Evolutionary conservation across 192 early-diverging fungal species (phyloP), one percentile per base, ranked within the genome.

Genomic region (Coemansia brasiliensis): DNA sequence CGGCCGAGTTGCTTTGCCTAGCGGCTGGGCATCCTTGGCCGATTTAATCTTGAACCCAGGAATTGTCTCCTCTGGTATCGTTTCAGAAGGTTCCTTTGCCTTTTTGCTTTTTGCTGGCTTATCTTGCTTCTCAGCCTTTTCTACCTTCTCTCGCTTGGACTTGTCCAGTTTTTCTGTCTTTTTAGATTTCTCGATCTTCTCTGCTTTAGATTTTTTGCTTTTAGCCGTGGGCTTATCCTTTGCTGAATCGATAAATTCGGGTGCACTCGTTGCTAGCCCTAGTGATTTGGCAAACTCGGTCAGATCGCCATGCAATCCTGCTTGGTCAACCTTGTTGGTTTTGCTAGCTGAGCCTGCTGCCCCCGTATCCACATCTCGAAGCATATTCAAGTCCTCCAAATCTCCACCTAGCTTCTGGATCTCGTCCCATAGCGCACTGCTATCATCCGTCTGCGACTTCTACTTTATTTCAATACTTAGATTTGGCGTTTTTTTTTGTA

Each of bases 391-490:
- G 46, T 89, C 87, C 13, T 65, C 69, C 57, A 67, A 63, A 43
- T 69, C 66, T 15, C 87, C 87, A 40, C 87, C 87, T n/a, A 89
- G 66, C 52, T 75, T 79, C 52, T 83, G 72, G 56, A 89, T 89
- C 75, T 89, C 85, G 18, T 66, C 67, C 62, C 85, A 74, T 45
- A 89, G 74, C 25, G 1, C 65, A 15, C 39, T 50, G 9, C 45
- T 20, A 21, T 39, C 37, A 26, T 49, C 57, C 16, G 20, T n/a
- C 39, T 56, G 50, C 25, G 26, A 29, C 16, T 56, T 52, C 43
- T 59, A 32, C 3, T 41, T 3, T 41, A 17, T 41, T 3, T 2
- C 15, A 16, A 12, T 41, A 17, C 39, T 2, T 12, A 8, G 11
- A n/a, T n/a, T n/a, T n/a, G n/a, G n/a, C n/a, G n/a, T n/a, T n/a